Percentiles rank a stretch among this genome's conserved stretches.
These are phyloP conservation scores for Diospyros lotus DNA, from an alignment of 148 eudicot genomes.

Conservation along the genomic window DNA sequence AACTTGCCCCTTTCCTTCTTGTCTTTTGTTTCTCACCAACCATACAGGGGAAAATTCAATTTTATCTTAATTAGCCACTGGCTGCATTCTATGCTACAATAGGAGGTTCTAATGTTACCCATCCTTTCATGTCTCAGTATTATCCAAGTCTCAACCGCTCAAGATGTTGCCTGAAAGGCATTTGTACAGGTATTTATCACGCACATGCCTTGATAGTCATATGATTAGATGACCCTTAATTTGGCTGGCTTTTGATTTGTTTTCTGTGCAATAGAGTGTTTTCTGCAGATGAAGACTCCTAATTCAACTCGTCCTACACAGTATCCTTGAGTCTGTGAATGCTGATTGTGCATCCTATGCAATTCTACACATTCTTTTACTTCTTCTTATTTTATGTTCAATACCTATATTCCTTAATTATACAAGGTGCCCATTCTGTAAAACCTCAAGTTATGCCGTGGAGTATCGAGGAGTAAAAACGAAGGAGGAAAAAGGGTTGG, in stretches of 20 bases:
- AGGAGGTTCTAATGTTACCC: conserved; percentile 16
- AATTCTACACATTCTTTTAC: not conserved
- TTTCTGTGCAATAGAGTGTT: conserved; percentile 66
- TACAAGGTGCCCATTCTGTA: conserved; percentile 92
- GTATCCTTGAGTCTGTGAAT: conserved; percentile 58
- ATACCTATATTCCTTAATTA: conserved; percentile 40
- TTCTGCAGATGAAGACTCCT: conserved; percentile 98
- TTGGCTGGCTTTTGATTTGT: conserved; percentile 6
- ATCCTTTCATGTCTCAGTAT: conserved; percentile 46
- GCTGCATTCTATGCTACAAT: not conserved
- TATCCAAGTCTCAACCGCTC: conserved; percentile 98
- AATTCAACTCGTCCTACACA: conserved; percentile 91
- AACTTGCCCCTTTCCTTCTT: not conserved
- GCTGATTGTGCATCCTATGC: not conserved
- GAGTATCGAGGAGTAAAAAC: conserved; percentile 93
- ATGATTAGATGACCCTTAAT: not conserved
- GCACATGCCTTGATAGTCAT: not conserved
- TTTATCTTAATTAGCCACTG: not conserved
- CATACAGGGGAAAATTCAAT: not conserved
- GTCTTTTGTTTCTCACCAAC: not conserved
- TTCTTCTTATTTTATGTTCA: not conserved
- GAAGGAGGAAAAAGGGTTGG: conserved; percentile 85
- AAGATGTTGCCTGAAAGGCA: conserved; percentile 97
- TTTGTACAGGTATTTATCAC: conserved; percentile 75
- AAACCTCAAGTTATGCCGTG: conserved; percentile 89